phyloP scores from a whole-genome alignment of 2,329 filamentous ascomycete species.

The Hirsutella minnesotensis region DNA sequence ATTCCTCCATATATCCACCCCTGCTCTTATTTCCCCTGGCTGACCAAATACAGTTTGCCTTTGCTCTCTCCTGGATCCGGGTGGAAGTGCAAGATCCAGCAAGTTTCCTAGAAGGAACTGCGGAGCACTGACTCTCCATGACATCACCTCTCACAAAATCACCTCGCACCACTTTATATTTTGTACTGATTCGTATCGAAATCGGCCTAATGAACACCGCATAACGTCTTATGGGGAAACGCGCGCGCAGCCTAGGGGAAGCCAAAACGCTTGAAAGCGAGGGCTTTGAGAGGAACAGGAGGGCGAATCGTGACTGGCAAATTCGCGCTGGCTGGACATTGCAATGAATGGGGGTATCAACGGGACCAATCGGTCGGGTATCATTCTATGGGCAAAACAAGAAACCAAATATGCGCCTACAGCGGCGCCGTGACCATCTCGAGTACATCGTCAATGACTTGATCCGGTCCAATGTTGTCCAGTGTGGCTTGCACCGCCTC shows the following conservation, averaged over 20 bases:
- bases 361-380: background rate
- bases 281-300: background rate
- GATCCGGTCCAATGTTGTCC: conserved; percentile 47
- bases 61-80: conserved; percentile 71
- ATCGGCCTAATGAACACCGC: too few relatives aligned
- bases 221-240: too few relatives aligned
- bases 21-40: background rate
- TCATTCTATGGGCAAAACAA: conserved; percentile 4
- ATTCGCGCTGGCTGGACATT: background rate
- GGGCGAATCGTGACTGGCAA: background rate
- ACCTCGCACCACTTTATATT: too few relatives aligned
- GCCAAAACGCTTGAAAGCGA: too few relatives aligned
- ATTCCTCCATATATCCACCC: background rate
- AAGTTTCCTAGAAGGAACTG: conserved; percentile 44
- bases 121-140: too few relatives aligned
- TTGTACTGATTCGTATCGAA: too few relatives aligned
- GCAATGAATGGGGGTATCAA: background rate
- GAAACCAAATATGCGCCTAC: conserved; percentile 7
- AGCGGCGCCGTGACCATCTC: conserved; percentile 41
- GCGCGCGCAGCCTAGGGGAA: too few relatives aligned
- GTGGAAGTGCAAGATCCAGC: conserved; percentile 78
- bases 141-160: too few relatives aligned
- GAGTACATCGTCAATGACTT: conserved; percentile 54
- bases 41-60: conserved; percentile 53
- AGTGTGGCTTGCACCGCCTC: conserved; percentile 57